phyloP scores from a whole-genome alignment of 164 flowering plant species.

The Brasenia schreberi region DNA sequence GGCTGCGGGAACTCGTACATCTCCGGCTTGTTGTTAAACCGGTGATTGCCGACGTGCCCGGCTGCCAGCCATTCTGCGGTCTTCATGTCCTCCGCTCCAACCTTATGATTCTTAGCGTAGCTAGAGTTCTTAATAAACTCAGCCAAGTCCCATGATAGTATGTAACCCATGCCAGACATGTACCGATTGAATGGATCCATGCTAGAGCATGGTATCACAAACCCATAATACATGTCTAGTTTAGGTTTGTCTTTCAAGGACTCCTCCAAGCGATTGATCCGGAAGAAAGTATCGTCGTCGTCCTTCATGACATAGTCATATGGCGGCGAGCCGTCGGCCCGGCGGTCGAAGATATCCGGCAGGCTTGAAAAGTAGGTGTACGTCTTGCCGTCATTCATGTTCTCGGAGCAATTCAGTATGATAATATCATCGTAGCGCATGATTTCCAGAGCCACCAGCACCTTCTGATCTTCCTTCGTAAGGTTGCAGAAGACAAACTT shows the following conservation, averaged over 20 bases:
- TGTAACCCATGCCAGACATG: constrained; percentile 67
- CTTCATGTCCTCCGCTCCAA: constrained; percentile 46
- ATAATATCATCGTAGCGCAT: constrained; percentile 70
- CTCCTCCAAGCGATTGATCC: constrained; percentile 21
- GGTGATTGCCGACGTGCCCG: constrained; percentile 32
- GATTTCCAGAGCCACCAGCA: constrained; percentile 67
- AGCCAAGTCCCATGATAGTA: constrained; percentile 51
- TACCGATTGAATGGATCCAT: constrained; percentile 35
- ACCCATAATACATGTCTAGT: constrained; percentile 46
- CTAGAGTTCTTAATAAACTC: constrained; percentile 38
- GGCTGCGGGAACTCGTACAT: constrained; percentile 47
- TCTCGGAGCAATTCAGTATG: constrained; percentile 63
- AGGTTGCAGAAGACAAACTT: constrained; percentile 83
- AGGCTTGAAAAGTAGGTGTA: constrained; percentile 66
- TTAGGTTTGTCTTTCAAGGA: constrained; percentile 29
- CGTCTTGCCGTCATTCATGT: constrained; percentile 84
- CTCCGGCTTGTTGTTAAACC: constrained; percentile 33
- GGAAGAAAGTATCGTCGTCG: constrained; percentile 42
- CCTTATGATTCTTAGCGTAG: constrained; percentile 21
- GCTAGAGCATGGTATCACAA: constrained; percentile 45
- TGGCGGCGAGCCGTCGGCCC: background rate
- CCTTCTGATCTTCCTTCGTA: constrained; percentile 64
- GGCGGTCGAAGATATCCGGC: constrained; percentile 19
- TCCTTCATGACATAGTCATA: constrained; percentile 47
- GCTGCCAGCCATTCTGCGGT: constrained; percentile 45